Evolutionary conservation across 2,329 filamentous ascomycete genomes (phyloP).

Genomic region (Ceratocystis cubensis): DNA sequence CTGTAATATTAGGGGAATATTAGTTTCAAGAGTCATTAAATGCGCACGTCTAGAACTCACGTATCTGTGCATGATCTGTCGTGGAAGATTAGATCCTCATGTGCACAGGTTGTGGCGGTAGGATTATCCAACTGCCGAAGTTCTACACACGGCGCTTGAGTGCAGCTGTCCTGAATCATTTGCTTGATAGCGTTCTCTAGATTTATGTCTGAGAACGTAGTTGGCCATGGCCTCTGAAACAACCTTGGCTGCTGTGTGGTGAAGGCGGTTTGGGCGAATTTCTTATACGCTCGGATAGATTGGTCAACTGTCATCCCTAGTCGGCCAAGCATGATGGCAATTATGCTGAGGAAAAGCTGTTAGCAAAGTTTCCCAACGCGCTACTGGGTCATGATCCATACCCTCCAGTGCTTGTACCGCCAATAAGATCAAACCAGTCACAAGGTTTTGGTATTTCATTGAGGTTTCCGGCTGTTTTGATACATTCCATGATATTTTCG

Average conservation of each 20-base stretch:
- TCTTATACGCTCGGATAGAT: neutral
- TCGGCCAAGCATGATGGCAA: neutral
- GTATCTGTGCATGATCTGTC: neutral
- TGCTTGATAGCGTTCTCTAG: neutral
- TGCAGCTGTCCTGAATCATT: neutral
- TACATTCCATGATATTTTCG: conserved; percentile 5
- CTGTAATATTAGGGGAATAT: neutral
- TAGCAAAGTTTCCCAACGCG: conserved; percentile 13
- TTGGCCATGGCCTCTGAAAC: neutral
- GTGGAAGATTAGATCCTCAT: neutral
- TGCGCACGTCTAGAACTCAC: neutral
- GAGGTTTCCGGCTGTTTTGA: conserved; percentile 20
- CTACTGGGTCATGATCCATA: conserved; percentile 9
- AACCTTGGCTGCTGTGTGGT: neutral
- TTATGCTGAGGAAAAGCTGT: neutral
- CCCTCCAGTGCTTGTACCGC: conserved; percentile 27
- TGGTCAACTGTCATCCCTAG: neutral
- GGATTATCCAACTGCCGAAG: neutral
- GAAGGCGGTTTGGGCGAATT: neutral
- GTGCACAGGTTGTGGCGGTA: neutral
- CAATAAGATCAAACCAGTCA: conserved; percentile 27
- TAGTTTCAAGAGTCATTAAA: neutral
- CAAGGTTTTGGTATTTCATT: conserved; percentile 24
- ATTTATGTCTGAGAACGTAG: neutral
- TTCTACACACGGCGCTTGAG: neutral